Conservation (phyloP, 2,329 filamentous ascomycete species). For the Phyllosticta citriasiana region DNA sequence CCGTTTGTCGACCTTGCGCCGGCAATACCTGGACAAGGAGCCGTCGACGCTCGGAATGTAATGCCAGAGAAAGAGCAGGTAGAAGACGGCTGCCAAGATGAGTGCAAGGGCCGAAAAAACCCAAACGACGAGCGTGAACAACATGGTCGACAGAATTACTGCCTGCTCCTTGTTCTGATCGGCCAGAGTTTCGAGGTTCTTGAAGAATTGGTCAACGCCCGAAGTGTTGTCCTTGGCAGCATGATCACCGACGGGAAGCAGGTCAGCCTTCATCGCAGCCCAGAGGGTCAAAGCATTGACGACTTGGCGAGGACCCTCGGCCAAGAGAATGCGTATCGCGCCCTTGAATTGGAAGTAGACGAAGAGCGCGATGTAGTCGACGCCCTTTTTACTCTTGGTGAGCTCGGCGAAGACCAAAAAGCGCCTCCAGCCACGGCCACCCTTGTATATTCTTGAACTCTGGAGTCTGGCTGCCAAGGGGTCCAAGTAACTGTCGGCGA, state of each 20-base stretch:
- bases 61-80: constrained; percentile 82
- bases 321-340: constrained; percentile 80
- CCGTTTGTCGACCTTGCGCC: constrained; percentile 79
- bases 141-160: constrained; percentile 78
- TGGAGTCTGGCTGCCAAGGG: constrained; percentile 76
- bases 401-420: constrained; percentile 89
- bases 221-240: constrained; percentile 48
- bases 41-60: constrained; percentile 79
- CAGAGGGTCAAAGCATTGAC: constrained; percentile 85
- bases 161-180: constrained; percentile 67
- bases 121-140: constrained; percentile 87
- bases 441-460: constrained; percentile 60
- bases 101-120: constrained; percentile 66
- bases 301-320: constrained; percentile 83
- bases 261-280: constrained; percentile 66
- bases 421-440: constrained; percentile 70
- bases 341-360: constrained; percentile 74
- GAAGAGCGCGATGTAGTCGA: constrained; percentile 83
- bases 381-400: constrained; percentile 83
- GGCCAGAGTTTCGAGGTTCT: constrained; percentile 67
- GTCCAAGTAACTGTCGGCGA: constrained; percentile 87
- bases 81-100: constrained; percentile 65
- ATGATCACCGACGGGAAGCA: constrained; percentile 52
- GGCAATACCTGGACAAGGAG: constrained; percentile 74
- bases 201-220: constrained; percentile 65